A percentile compares a stretch with the other conserved stretches of the same genome.
These are phyloP conservation scores for Sarcomyxa edulis DNA, from an alignment of 768 basidiomycete species.

Conservation along the genomic window DNA sequence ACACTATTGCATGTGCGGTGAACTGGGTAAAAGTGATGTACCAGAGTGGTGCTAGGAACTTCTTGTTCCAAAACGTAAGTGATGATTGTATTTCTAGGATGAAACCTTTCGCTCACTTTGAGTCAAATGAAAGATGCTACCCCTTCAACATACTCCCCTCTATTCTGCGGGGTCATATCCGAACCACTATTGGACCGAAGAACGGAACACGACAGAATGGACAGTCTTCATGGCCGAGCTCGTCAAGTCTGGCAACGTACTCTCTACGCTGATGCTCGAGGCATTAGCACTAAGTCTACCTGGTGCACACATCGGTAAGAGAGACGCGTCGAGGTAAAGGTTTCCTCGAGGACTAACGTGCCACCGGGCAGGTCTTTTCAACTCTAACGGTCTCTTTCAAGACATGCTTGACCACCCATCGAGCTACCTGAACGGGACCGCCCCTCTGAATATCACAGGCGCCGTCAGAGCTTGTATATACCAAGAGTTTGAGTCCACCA, in stretches of 20 bases:
- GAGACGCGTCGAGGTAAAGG: not conserved
- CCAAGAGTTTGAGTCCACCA: constrained; percentile 23
- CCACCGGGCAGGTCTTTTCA: constrained; percentile 42
- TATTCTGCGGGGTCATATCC: constrained; percentile 45
- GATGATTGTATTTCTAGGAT: too few species aligned
- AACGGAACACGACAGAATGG: constrained; percentile 55
- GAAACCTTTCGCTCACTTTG: not conserved
- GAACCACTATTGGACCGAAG: constrained; percentile 42
- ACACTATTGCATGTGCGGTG: constrained; percentile 52
- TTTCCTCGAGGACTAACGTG: too few species aligned
- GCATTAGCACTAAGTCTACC: constrained; percentile 42
- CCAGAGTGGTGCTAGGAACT: constrained; percentile 55
- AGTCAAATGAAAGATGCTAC: too few species aligned
- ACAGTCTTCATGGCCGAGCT: constrained; percentile 50
- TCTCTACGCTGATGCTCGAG: constrained; percentile 46
- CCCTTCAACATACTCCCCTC: constrained; percentile 42
- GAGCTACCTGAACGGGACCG: constrained; percentile 59
- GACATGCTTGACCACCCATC: constrained; percentile 51
- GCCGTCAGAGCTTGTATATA: constrained; percentile 44
- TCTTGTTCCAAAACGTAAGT: constrained; percentile 64
- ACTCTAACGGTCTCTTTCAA: constrained; percentile 54
- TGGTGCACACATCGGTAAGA: constrained; percentile 54
- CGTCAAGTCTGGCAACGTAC: constrained; percentile 42
- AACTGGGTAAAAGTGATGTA: constrained; percentile 57
- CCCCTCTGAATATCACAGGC: constrained; percentile 53